Conservation (phyloP, 2,329 filamentous ascomycete species). For the Colletotrichum spinosum region DNA sequence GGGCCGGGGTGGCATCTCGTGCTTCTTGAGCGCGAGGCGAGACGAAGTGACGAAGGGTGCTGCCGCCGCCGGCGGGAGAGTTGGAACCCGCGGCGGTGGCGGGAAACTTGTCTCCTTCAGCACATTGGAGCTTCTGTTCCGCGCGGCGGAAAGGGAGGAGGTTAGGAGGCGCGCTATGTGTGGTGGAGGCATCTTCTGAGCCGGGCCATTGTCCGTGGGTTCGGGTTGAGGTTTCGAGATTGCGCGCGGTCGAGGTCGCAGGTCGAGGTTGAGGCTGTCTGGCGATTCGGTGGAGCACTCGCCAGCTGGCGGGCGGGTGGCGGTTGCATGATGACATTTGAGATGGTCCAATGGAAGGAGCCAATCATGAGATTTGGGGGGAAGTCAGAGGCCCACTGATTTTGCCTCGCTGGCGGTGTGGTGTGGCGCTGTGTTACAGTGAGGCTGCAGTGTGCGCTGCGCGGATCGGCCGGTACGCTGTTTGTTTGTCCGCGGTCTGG, state of each 20-base stretch:
- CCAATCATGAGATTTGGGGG: too few species aligned
- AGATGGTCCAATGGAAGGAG: too few species aligned
- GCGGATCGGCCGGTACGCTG: background rate
- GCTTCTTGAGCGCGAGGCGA: constrained; percentile 56
- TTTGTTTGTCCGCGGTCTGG: constrained; percentile 10
- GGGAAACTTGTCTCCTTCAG: background rate
- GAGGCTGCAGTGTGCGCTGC: background rate
- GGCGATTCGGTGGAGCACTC: background rate
- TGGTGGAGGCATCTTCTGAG: constrained; percentile 29
- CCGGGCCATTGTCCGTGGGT: constrained; percentile 34
- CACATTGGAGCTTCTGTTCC: constrained; percentile 17
- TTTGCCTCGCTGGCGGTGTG: constrained; percentile 33
- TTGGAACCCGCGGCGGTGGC: constrained; percentile 2
- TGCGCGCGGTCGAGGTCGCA: background rate
- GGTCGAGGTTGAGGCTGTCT: constrained; percentile 1
- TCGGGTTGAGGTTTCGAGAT: constrained; percentile 25
- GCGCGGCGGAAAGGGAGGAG: constrained; percentile 5
- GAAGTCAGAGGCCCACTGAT: background rate
- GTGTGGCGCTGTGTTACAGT: constrained; percentile 3
- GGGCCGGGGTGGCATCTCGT: constrained; percentile 78
- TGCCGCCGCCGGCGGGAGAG: background rate
- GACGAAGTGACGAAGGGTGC: constrained; percentile 41
- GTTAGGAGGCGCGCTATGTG: constrained; percentile 1
- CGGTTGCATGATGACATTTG: background rate
- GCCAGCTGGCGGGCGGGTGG: constrained; percentile 1